Evolutionary conservation across 73 alveolate species (phyloP).

Genomic region (Symbiodinium natans): DNA sequence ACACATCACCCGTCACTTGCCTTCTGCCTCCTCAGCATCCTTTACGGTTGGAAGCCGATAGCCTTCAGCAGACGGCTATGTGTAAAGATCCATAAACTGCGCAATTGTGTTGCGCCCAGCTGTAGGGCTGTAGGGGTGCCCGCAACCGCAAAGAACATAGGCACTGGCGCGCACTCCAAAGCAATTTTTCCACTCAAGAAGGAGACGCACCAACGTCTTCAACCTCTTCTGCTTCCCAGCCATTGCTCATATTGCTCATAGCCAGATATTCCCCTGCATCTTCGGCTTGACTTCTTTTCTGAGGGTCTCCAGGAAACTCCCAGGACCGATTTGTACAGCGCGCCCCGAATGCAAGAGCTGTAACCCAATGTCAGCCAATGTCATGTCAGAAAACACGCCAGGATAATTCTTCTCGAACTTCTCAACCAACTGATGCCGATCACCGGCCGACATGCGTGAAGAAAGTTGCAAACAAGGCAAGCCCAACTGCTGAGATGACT

Average conservation of each 20-base stretch:
- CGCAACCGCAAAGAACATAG: background rate
- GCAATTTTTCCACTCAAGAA: background rate
- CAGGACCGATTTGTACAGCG: background rate
- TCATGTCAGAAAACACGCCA: slow-evolving; percentile 1
- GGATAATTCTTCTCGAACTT: background rate
- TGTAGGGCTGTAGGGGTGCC: background rate
- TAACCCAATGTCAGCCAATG: background rate
- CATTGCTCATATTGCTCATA: no score
- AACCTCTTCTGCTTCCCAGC: background rate
- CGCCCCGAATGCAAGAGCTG: background rate
- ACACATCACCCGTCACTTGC: background rate
- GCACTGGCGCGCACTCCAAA: background rate
- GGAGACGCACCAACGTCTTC: background rate
- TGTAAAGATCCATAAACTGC: background rate
- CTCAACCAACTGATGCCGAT: no score
- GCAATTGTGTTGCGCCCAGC: background rate
- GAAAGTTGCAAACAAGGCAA: background rate
- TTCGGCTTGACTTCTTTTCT: background rate
- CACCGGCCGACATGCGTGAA: no score
- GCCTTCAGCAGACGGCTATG: background rate
- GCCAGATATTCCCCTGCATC: background rate
- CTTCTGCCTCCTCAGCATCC: background rate
- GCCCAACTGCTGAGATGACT: background rate
- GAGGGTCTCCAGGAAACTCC: background rate
- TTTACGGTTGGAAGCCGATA: background rate